Percentiles rank a stretch among this genome's conserved stretches.
Conservation (phyloP, 768 basidiomycete genomes). For the Pulveroboletus sp. region DNA sequence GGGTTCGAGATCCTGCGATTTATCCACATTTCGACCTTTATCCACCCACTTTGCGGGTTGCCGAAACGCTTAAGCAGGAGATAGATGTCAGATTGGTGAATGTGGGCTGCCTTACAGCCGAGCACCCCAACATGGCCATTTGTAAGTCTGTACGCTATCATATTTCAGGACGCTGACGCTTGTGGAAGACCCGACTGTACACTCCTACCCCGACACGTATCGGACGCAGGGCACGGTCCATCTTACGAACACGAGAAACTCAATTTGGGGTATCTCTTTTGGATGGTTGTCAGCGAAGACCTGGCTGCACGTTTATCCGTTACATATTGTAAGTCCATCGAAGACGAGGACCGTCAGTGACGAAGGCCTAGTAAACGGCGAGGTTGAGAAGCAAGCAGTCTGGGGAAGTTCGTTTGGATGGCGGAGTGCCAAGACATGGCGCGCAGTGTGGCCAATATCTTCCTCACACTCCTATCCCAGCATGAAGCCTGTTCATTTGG, state of each 20-base stretch:
- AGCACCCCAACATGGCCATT: conserved; percentile 27
- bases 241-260: neutral
- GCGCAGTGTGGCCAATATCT: conserved; percentile 16
- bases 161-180: conserved; percentile 11
- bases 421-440: conserved; percentile 15
- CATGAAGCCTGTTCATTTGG: neutral
- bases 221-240: conserved; percentile 22
- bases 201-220: conserved; percentile 42
- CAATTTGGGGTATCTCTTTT: conserved; percentile 17
- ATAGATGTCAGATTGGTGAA: conserved; percentile 16
- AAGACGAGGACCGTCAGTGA: neutral
- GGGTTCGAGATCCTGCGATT: conserved; percentile 33
- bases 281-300: conserved; percentile 19
- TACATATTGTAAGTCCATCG: conserved; percentile 1
- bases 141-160: conserved; percentile 20
- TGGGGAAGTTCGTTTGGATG: conserved; percentile 24
- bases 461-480: neutral
- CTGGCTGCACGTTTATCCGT: conserved; percentile 19
- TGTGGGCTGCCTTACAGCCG: conserved; percentile 2
- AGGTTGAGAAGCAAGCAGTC: conserved; percentile 45
- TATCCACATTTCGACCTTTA: conserved; percentile 44
- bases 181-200: conserved; percentile 36
- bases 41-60: conserved; percentile 29
- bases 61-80: conserved; percentile 54
- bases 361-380: neutral